A percentile compares a stretch with the other conserved stretches of the same genome.
Evolutionary conservation across 192 early-diverging fungal genomes (phyloP).

Genomic region (Podila verticillata): DNA sequence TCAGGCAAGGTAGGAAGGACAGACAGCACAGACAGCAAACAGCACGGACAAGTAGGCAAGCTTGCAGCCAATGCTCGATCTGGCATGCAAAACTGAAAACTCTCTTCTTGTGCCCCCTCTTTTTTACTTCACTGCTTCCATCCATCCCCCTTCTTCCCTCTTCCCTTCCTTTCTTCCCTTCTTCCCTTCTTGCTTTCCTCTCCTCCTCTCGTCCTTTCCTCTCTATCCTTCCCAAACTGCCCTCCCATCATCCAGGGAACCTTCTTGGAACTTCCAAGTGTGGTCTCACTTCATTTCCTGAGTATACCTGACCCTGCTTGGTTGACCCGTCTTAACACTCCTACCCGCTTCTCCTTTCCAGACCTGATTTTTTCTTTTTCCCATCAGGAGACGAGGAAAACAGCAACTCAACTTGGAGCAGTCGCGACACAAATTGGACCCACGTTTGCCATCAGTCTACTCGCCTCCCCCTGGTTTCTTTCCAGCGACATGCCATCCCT

Average conservation of each 20-base stretch:
- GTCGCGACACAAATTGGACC: neutral
- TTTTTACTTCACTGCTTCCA: neutral
- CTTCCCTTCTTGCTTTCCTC: neutral
- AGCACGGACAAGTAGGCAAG: too few relatives aligned
- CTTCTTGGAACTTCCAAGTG: neutral
- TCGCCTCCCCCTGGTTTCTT: neutral
- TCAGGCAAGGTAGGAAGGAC: too few relatives aligned
- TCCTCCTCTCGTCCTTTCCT: neutral
- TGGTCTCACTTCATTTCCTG: too few relatives aligned
- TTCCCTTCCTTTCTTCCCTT: neutral
- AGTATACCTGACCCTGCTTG: too few relatives aligned
- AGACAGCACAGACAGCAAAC: too few relatives aligned
- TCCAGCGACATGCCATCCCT: constrained; percentile 12
- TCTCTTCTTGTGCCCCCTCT: too few relatives aligned
- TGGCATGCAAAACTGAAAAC: neutral
- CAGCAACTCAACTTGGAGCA: neutral
- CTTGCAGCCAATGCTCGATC: neutral
- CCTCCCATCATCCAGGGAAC: neutral
- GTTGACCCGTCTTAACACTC: neutral
- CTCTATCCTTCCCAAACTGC: neutral
- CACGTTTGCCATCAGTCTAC: neutral
- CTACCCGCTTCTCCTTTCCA: neutral
- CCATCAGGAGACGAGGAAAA: neutral
- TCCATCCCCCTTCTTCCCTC: neutral
- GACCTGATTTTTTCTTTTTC: too few relatives aligned